These are phyloP conservation scores for Brassica rapa DNA, from an alignment of 345 rosid genomes.

Conservation along the genomic window DNA sequence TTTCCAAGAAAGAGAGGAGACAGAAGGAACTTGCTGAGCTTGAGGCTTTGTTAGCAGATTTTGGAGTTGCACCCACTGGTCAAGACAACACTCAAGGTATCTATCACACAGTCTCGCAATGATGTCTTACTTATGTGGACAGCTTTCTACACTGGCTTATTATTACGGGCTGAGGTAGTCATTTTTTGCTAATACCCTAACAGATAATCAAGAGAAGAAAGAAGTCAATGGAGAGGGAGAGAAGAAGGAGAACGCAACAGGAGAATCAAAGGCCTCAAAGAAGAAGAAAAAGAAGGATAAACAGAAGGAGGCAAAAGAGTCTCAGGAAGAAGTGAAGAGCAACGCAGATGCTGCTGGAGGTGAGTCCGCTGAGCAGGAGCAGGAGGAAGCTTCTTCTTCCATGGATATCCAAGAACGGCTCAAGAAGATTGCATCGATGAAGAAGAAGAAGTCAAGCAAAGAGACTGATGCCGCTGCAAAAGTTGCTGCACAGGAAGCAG, in stretches of 20 bases:
- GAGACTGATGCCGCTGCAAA: slow-evolving; percentile 70
- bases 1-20: slow-evolving; percentile 84
- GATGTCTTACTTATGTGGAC: neutral
- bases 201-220: slow-evolving; percentile 52
- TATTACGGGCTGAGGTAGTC: too few relatives aligned
- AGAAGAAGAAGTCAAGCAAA: slow-evolving; percentile 81
- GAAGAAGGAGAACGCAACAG: slow-evolving; percentile 32
- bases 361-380: slow-evolving; percentile 41
- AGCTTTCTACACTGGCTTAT: neutral
- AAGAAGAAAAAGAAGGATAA: slow-evolving; percentile 45
- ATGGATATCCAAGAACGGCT: slow-evolving; percentile 64
- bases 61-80: slow-evolving; percentile 51
- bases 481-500: slow-evolving; percentile 74
- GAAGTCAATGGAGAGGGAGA: slow-evolving; percentile 45
- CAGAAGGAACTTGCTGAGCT: slow-evolving; percentile 90
- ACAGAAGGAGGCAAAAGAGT: slow-evolving; percentile 44
- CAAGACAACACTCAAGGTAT: slow-evolving; percentile 57
- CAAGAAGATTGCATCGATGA: slow-evolving; percentile 58
- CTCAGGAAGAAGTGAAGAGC: slow-evolving; percentile 40
- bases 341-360: slow-evolving; percentile 39
- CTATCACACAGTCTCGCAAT: slow-evolving; percentile 19
- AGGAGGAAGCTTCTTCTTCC: slow-evolving; percentile 35
- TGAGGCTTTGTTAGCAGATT: slow-evolving; percentile 81
- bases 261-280: slow-evolving; percentile 42
- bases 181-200: neutral